These are phyloP conservation scores for Suillus fuscotomentosus DNA, from an alignment of 768 basidiomycete genomes.

Conservation along the genomic window DNA sequence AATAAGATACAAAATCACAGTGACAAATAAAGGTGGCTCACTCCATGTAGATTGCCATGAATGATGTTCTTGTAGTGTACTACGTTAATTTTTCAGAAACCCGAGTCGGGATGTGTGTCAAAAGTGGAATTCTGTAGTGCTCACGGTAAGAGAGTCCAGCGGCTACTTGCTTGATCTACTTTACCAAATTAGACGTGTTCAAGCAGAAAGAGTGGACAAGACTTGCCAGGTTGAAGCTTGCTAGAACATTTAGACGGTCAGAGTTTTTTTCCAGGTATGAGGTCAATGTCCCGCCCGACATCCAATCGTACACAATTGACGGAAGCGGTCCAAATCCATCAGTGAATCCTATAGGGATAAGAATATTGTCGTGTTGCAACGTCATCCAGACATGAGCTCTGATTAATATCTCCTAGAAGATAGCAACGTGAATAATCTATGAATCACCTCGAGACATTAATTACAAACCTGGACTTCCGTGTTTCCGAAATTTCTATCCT, in stretches of 20 bases:
- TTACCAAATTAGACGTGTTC: background rate
- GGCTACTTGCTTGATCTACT: conserved; percentile 10
- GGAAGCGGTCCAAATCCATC: conserved; percentile 19
- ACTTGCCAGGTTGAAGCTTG: conserved; percentile 15
- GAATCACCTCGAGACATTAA: background rate
- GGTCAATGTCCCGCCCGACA: conserved; percentile 21
- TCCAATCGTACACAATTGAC: conserved; percentile 26
- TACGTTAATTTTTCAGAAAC: background rate
- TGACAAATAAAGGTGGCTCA: conserved; percentile 10
- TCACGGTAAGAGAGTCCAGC: conserved; percentile 23
- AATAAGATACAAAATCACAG: background rate
- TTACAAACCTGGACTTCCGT: background rate
- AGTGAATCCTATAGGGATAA: conserved; percentile 17
- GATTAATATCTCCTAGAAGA: background rate
- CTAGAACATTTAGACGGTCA: conserved; percentile 1
- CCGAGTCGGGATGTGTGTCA: background rate
- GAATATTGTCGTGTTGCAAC: conserved; percentile 14
- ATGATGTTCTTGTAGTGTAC: conserved; percentile 24
- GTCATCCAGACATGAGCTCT: background rate
- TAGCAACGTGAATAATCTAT: background rate
- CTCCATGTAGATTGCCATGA: conserved; percentile 38
- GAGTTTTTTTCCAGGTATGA: conserved; percentile 10
- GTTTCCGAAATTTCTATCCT: background rate
- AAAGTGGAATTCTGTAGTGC: conserved; percentile 1
- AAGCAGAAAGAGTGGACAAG: background rate